phyloP scores from a whole-genome alignment of 805 yeast species.

The Vanderwaltozyma yarrowii region DNA sequence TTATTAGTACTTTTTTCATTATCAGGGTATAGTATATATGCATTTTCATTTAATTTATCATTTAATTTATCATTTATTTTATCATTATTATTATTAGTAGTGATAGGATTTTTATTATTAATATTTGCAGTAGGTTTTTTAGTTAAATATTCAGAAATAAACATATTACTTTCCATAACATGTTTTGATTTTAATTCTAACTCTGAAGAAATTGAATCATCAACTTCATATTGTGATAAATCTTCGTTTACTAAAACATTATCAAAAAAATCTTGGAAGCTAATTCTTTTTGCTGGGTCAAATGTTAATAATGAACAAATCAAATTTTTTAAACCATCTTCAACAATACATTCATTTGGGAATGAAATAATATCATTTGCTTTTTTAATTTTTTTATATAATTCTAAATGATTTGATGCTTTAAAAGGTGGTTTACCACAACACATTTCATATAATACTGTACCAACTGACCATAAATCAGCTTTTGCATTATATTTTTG shows the following conservation, averaged over 20 bases:
- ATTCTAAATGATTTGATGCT: slow-evolving; percentile 87
- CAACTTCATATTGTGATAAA: slow-evolving; percentile 30
- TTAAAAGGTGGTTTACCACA: slow-evolving; percentile 95
- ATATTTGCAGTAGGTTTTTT: slow-evolving; percentile 10
- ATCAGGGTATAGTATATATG: background rate
- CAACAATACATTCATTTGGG: slow-evolving; percentile 55
- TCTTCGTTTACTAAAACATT: slow-evolving; percentile 55
- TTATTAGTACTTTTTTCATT: background rate
- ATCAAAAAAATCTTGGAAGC: slow-evolving; percentile 78
- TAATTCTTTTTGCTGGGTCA: slow-evolving; percentile 79
- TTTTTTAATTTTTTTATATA: slow-evolving; percentile 75
- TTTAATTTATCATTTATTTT: background rate
- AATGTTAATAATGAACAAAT: slow-evolving; percentile 70
- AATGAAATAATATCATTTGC: slow-evolving; percentile 70
- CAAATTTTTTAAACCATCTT: slow-evolving; percentile 56
- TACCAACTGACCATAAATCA: slow-evolving; percentile 97
- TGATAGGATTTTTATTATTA: background rate
- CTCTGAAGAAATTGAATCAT: slow-evolving; percentile 37
- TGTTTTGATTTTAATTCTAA: slow-evolving; percentile 53
- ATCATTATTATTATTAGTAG: background rate
- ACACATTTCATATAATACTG: slow-evolving; percentile 90
- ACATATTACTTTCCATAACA: slow-evolving; percentile 62
- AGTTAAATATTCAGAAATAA: slow-evolving; percentile 69
- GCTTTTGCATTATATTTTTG: slow-evolving; percentile 97
- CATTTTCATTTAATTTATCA: background rate